A percentile compares a stretch with the other conserved stretches of the same genome.
phyloP scores from a whole-genome alignment of 192 early-diverging fungal species.

The Podila horticola region DNA sequence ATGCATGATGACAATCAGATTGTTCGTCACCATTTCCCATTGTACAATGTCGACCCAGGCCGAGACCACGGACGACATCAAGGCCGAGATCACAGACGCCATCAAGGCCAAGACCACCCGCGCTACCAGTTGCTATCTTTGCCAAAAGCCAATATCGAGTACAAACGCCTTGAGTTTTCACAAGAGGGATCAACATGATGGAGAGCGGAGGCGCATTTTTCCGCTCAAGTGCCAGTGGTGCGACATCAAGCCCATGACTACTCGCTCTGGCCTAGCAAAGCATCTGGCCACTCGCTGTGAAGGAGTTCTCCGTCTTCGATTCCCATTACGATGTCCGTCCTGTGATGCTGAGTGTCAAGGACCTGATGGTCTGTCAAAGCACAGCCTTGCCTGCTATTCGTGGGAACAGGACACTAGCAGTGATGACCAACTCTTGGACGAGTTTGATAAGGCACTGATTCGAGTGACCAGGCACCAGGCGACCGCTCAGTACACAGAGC shows the following conservation, averaged over 20 bases:
- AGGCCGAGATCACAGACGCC: too few species aligned
- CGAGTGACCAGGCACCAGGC: constrained; percentile 10
- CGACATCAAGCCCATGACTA: neutral
- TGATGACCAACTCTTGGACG: constrained; percentile 2
- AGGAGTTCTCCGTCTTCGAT: neutral
- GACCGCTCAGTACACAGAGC: neutral
- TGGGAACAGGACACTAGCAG: constrained; percentile 12
- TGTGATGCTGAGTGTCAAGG: constrained; percentile 6
- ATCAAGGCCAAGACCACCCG: too few species aligned
- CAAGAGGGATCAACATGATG: neutral
- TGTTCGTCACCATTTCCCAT: too few species aligned
- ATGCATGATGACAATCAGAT: too few species aligned
- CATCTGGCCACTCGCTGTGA: neutral
- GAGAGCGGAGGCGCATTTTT: neutral
- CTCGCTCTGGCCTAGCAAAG: neutral
- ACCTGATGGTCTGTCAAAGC: neutral
- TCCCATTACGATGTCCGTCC: constrained; percentile 8
- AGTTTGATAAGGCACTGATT: constrained; percentile 6
- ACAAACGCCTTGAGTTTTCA: neutral
- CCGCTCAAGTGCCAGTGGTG: neutral
- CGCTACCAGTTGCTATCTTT: too few species aligned
- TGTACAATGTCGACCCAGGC: too few species aligned
- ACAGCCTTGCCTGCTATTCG: neutral
- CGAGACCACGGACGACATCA: too few species aligned
- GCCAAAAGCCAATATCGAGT: neutral